phyloP scores from a whole-genome alignment of 2,329 filamentous ascomycete genomes.

The Cytospora paraplurivora region DNA sequence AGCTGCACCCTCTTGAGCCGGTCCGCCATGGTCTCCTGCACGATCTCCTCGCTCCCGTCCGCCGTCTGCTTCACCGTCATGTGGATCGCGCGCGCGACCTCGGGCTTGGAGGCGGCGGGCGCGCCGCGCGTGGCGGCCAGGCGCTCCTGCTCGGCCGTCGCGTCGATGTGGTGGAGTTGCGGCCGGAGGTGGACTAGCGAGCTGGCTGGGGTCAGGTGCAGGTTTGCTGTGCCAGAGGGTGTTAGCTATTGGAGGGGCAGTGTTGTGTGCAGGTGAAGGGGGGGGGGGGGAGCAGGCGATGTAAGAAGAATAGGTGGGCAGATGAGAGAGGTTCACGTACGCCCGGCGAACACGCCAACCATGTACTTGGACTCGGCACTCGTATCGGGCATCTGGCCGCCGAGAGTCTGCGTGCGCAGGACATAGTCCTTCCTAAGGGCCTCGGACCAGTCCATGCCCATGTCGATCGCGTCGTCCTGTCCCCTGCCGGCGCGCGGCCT shows the following conservation, averaged over 20 bases:
- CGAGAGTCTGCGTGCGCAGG: slow-evolving; percentile 78
- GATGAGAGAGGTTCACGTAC: slow-evolving; percentile 46
- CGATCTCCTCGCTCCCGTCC: slow-evolving; percentile 63
- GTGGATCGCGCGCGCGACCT: slow-evolving; percentile 74
- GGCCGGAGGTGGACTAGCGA: slow-evolving; percentile 87
- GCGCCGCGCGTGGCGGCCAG: slow-evolving; percentile 44
- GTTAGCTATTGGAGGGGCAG: too few species aligned
- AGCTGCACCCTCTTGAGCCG: slow-evolving; percentile 77
- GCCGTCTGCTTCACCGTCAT: slow-evolving; percentile 81
- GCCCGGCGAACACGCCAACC: slow-evolving; percentile 84
- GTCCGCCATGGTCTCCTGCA: slow-evolving; percentile 72
- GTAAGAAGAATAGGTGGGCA: background rate
- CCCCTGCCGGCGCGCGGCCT: slow-evolving; percentile 34
- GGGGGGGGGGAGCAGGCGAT: background rate
- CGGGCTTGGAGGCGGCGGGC: slow-evolving; percentile 35
- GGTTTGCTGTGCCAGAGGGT: slow-evolving; percentile 72
- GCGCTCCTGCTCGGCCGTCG: slow-evolving; percentile 71
- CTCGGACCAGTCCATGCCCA: slow-evolving; percentile 63
- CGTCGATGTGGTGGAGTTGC: slow-evolving; percentile 91
- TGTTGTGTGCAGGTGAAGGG: too few species aligned
- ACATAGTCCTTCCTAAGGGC: slow-evolving; percentile 71
- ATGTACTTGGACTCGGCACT: slow-evolving; percentile 77
- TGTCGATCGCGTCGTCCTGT: slow-evolving; percentile 39
- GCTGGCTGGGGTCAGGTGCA: slow-evolving; percentile 83
- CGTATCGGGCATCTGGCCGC: slow-evolving; percentile 73